Evolutionary conservation across 2,329 filamentous ascomycete genomes (phyloP).

Genomic region (Pseudocercospora fuligena): DNA sequence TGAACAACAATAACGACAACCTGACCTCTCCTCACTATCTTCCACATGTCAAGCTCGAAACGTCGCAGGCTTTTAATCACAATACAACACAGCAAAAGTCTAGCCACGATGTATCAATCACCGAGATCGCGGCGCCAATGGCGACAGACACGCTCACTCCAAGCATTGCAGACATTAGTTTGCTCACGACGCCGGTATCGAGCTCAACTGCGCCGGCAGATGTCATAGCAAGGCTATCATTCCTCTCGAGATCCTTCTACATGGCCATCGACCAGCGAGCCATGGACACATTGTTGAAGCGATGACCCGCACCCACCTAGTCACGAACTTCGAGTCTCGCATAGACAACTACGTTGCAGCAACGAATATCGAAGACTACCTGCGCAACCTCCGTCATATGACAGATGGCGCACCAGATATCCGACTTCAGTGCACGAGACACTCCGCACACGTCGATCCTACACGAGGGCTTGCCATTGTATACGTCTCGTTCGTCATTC

Average conservation of each 20-base stretch:
- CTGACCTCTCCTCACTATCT: not conserved
- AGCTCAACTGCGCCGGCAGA: not conserved
- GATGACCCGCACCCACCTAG: not conserved
- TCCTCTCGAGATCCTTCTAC: not conserved
- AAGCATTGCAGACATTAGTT: not conserved
- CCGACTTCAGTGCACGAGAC: not conserved
- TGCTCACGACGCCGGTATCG: not conserved
- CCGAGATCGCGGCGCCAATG: too few species aligned
- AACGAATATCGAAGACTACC: not conserved
- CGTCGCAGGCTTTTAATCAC: not conserved
- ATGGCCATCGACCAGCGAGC: not conserved
- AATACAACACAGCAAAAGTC: not conserved
- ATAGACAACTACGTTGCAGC: conserved; percentile 1
- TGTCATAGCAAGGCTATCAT: not conserved
- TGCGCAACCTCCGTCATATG: not conserved
- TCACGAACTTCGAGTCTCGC: not conserved
- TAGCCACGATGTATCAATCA: not conserved
- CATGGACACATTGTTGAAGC: not conserved
- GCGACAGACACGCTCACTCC: not conserved
- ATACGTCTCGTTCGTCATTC: not conserved
- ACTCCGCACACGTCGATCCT: not conserved
- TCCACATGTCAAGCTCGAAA: not conserved
- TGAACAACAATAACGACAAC: not conserved
- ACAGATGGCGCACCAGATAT: not conserved
- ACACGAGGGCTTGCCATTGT: not conserved